A percentile compares a stretch with the other conserved stretches of the same genome.
Evolutionary conservation across 2,329 filamentous ascomycete species (phyloP).

Genomic region (Leptodontidium sp.): DNA sequence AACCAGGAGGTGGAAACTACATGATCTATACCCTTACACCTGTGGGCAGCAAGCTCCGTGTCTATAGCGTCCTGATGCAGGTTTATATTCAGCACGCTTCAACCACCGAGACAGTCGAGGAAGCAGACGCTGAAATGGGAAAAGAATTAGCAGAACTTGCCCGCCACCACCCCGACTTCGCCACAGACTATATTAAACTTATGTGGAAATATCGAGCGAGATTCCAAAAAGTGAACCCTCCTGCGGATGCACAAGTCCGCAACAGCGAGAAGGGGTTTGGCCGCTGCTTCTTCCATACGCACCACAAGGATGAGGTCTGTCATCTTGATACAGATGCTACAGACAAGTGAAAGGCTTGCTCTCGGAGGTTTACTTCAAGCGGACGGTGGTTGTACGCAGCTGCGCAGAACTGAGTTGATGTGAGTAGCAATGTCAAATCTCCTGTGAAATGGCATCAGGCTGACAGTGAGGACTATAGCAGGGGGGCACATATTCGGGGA

Average conservation of each 20-base stretch:
- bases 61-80: neutral
- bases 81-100: neutral
- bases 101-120: too few relatives aligned
- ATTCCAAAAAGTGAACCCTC: neutral
- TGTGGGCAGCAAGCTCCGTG: neutral
- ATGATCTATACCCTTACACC: neutral
- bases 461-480: too few relatives aligned
- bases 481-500: too few relatives aligned
- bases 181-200: neutral
- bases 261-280: neutral
- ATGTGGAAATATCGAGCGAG: neutral
- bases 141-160: neutral
- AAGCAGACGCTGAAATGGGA: too few relatives aligned
- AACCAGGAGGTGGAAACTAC: neutral
- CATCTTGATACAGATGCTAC: neutral
- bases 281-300: slow-evolving; percentile 19
- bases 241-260: neutral
- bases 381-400: neutral
- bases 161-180: neutral
- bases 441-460: neutral
- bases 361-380: too few relatives aligned
- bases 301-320: neutral
- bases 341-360: too few relatives aligned
- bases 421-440: too few relatives aligned
- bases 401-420: too few relatives aligned